phyloP scores from a whole-genome alignment of 2,329 filamentous ascomycete species.

The Kalmusia sp. region DNA sequence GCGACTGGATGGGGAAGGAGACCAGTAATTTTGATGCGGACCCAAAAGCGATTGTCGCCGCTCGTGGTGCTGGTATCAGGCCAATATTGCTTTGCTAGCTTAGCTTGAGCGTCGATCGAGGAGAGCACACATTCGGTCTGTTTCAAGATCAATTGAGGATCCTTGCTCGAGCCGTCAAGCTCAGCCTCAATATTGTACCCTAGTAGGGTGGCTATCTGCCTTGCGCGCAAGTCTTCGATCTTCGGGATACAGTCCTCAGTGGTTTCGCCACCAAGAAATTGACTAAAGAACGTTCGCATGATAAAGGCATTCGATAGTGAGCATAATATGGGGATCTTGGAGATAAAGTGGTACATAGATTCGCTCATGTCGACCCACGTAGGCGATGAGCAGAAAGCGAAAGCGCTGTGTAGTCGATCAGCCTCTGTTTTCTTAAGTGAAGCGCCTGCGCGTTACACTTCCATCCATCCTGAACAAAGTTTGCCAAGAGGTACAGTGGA shows the following conservation, averaged over 20 bases:
- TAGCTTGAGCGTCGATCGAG: background rate
- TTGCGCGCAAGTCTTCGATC: background rate
- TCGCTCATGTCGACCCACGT: background rate
- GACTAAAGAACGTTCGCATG: background rate
- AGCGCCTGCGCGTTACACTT: too few relatives aligned
- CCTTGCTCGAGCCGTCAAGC: background rate
- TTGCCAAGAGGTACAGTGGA: too few relatives aligned
- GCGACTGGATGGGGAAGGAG: background rate
- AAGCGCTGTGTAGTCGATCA: background rate
- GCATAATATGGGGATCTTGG: background rate
- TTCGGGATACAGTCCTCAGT: background rate
- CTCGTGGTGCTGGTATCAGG: background rate
- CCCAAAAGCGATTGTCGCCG: background rate
- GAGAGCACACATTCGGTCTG: background rate
- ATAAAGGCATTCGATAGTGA: background rate
- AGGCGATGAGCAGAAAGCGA: background rate
- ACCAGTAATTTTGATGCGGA: background rate
- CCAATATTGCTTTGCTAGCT: background rate
- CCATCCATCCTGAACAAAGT: too few relatives aligned
- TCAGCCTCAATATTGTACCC: background rate
- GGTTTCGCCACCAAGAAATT: background rate
- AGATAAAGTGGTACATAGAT: background rate
- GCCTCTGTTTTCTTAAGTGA: too few relatives aligned
- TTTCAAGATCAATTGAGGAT: background rate
- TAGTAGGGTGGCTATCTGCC: background rate